A percentile compares a stretch with the other conserved stretches of the same genome.
Evolutionary conservation across 2,329 filamentous ascomycete species (phyloP).

Genomic region (Fusarium miscanthi): DNA sequence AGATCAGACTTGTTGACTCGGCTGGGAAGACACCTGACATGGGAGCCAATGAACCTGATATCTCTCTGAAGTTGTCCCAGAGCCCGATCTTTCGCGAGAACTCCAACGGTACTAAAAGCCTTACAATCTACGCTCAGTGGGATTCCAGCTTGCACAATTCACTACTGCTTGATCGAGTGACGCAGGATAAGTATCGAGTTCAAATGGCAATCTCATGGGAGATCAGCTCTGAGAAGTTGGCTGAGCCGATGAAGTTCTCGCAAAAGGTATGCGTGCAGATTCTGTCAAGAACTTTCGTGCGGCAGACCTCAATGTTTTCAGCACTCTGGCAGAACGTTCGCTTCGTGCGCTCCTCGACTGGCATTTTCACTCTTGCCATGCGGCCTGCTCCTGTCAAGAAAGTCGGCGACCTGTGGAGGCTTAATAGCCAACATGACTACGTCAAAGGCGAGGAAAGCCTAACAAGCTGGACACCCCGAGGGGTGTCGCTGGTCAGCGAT

Average conservation of each 20-base stretch:
- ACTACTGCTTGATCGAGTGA: constrained; percentile 91
- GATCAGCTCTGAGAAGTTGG: constrained; percentile 82
- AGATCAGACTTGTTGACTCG: constrained; percentile 84
- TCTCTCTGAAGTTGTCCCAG: constrained; percentile 80
- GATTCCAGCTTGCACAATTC: constrained; percentile 94
- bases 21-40: constrained; percentile 87
- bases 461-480: constrained; percentile 85
- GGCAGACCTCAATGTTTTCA: constrained; percentile 87
- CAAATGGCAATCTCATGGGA: constrained; percentile 91
- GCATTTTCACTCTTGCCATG: constrained; percentile 87
- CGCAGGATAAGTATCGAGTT: constrained; percentile 90
- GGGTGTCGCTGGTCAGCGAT: constrained; percentile 91
- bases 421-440: constrained; percentile 95
- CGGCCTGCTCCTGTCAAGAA: constrained; percentile 90
- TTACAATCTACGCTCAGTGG: constrained; percentile 93
- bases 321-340: constrained; percentile 86
- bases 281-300: constrained; percentile 82
- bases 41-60: constrained; percentile 75
- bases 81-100: constrained; percentile 85
- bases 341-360: constrained; percentile 86
- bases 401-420: constrained; percentile 92
- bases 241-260: constrained; percentile 89
- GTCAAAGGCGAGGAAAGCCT: constrained; percentile 95
- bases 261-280: constrained; percentile 86
- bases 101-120: constrained; percentile 87